Evolutionary conservation across 202 grass and related monocot genomes (phyloP), one percentile per base, ranked within the genome.

Genomic region (Digitaria exilis): DNA sequence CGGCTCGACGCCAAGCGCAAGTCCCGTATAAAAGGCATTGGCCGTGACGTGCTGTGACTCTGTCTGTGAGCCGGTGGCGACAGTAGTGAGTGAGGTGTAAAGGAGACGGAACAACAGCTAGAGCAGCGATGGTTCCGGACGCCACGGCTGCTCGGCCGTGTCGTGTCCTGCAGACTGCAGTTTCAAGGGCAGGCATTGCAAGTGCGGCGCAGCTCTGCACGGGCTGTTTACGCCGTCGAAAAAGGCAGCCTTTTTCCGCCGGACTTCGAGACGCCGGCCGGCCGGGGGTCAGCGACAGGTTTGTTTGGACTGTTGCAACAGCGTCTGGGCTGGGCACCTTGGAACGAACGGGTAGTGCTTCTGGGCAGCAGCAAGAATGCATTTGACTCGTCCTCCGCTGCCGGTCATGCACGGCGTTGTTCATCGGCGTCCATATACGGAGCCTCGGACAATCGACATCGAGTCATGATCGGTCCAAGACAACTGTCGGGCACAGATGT

Each of bases 161-260:
- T 7, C 19, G 15, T 22, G 5, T 14, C 30, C 18, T 3, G 49
- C 8, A 37, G 37, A 39, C 5, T 39, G 5, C 37, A 39, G 72
- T 25, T 65, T 65, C 19, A 24, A 49, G 19, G 39, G 72, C 85
- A 91, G 55, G 52, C 37, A 65, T n/a, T 34, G 25, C 29, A 32
- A 42, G 15, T 59, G 56, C 56, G 24, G 24, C 24, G 44, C 30
- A 32, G 10, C 62, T 5, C 19, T n/a, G 50, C 50, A n/a, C 50
- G 50, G 50, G 50, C 50, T 7, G 49, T 24, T n/a, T 56, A 10
- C 54, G 21, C n/a, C 54, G 4, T 25, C n/a, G 9, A 19, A n/a
- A 35, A 64, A 11, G n/a, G 18, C 2, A 35, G 12, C 43, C n/a
- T 6, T 34, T 65, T 78, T 13, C 18, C 54, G 52, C 15, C 14